These are phyloP conservation scores for Medicago ruthenica DNA, from an alignment of 306 rosid genomes.

Conservation along the genomic window DNA sequence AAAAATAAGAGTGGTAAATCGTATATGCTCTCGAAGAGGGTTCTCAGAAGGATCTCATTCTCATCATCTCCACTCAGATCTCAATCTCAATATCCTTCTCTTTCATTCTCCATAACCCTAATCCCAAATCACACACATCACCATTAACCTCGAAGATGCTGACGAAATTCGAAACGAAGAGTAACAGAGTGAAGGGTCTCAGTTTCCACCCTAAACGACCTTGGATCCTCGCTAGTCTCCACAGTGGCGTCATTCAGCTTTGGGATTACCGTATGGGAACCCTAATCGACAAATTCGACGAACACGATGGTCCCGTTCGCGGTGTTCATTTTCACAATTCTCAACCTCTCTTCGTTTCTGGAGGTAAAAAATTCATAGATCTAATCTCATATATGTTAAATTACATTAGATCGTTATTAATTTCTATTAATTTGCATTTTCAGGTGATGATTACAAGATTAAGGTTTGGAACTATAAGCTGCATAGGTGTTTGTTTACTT, in stretches of 20 bases:
- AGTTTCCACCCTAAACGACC: constrained; percentile 95
- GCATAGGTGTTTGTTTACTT: constrained; percentile 89
- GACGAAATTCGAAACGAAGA: constrained; percentile 98
- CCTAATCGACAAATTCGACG: constrained; percentile 91
- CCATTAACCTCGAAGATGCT: constrained; percentile 47
- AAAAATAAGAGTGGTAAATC: neutral
- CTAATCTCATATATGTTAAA: neutral
- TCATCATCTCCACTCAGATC: neutral
- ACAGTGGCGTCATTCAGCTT: constrained; percentile 96
- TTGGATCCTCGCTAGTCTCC: constrained; percentile 98
- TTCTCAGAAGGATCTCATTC: neutral
- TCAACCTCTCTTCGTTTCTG: constrained; percentile 94
- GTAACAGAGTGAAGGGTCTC: constrained; percentile 95
- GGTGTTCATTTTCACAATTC: constrained; percentile 95
- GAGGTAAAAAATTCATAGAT: constrained; percentile 62
- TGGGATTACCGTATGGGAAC: constrained; percentile 99
- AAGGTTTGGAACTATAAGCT: constrained; percentile 98
- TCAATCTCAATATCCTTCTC: neutral
- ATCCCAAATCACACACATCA: neutral
- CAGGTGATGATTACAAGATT: constrained; percentile 98
- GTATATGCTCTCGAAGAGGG: constrained; percentile 14
- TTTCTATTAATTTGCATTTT: neutral
- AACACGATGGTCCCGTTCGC: constrained; percentile 97
- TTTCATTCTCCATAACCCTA: neutral
- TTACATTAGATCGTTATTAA: neutral